phyloP scores from a whole-genome alignment of 352 stramenopile species.

The Sclerospora graminicola region DNA sequence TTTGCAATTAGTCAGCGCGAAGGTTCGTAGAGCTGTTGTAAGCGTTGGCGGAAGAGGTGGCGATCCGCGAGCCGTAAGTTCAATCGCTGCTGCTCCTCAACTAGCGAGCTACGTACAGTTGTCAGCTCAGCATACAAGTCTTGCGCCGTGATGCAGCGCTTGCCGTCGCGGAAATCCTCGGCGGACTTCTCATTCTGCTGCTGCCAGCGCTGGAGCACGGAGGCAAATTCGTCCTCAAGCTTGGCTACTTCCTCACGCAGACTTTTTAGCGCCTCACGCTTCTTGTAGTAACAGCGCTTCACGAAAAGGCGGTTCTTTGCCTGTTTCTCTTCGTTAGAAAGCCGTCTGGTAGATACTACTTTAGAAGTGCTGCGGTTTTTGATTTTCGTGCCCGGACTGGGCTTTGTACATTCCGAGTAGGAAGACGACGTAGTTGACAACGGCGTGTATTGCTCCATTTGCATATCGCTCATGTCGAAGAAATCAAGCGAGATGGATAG shows the following conservation, averaged over 20 bases:
- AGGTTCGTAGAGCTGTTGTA: slow-evolving; percentile 37
- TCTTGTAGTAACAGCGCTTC: slow-evolving; percentile 79
- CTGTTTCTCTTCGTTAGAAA: slow-evolving; percentile 44
- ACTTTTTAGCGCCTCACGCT: slow-evolving; percentile 35
- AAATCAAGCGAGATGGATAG: slow-evolving; percentile 29
- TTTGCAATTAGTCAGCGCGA: slow-evolving; percentile 15
- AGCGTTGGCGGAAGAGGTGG: slow-evolving; percentile 30
- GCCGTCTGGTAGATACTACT: slow-evolving; percentile 17
- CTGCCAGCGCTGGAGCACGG: slow-evolving; percentile 26
- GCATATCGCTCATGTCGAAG: slow-evolving; percentile 23
- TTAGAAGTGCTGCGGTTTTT: slow-evolving; percentile 23
- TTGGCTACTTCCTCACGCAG: slow-evolving; percentile 29
- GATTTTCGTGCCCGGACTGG: slow-evolving; percentile 11
- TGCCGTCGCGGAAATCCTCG: slow-evolving; percentile 20
- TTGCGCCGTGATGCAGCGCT: slow-evolving; percentile 20
- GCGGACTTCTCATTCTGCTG: slow-evolving; percentile 17
- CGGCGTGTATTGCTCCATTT: slow-evolving; percentile 14
- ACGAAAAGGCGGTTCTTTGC: slow-evolving; percentile 64
- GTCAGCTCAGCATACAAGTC: slow-evolving; percentile 36
- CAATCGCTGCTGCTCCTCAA: slow-evolving; percentile 34
- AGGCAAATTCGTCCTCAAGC: slow-evolving; percentile 25
- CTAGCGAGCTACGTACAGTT: slow-evolving; percentile 22
- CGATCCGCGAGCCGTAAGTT: slow-evolving; percentile 30
- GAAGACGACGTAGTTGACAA: slow-evolving; percentile 13
- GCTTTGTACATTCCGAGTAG: slow-evolving; percentile 13